A percentile compares a stretch with the other conserved stretches of the same genome.
Evolutionary conservation across 225 moss, liverwort and hornwort species (phyloP).

Genomic region (Polytrichum formosum): DNA sequence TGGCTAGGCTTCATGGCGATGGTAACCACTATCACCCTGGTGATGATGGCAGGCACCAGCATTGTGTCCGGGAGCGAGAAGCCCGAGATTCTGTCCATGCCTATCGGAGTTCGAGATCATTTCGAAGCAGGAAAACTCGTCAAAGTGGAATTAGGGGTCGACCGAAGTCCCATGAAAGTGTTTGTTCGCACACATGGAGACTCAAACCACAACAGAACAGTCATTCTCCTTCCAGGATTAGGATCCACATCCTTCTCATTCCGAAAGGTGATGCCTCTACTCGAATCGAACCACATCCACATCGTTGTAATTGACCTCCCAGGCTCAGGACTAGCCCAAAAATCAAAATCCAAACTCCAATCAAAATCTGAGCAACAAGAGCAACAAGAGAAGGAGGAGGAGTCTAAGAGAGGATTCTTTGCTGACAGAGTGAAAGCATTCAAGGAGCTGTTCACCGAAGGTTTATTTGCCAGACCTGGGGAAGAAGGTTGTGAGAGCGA

Average conservation of each 20-base stretch:
- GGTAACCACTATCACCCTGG: constrained; percentile 23
- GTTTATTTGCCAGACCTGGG: neutral
- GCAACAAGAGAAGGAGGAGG: neutral
- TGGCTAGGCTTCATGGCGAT: constrained; percentile 39
- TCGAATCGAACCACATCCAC: constrained; percentile 5
- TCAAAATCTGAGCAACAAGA: neutral
- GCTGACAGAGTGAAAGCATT: constrained; percentile 25
- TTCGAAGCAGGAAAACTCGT: constrained; percentile 43
- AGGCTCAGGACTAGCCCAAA: constrained; percentile 40
- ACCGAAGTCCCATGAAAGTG: constrained; percentile 25
- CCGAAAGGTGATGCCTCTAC: constrained; percentile 28
- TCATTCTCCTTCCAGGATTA: constrained; percentile 37
- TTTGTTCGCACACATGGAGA: constrained; percentile 26
- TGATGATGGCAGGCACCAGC: constrained; percentile 16
- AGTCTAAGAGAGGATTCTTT: constrained; percentile 21
- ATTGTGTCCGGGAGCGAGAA: constrained; percentile 21
- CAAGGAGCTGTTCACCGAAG: constrained; percentile 38
- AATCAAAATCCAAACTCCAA: neutral
- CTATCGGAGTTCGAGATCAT: constrained; percentile 35
- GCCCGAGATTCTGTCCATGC: constrained; percentile 44
- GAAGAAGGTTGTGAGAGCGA: constrained; percentile 31
- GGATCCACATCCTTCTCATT: constrained; percentile 42
- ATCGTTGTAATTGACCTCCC: constrained; percentile 45
- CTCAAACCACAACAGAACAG: constrained; percentile 13
- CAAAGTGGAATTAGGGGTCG: constrained; percentile 41